Conservation (phyloP, 495 filamentous ascomycete species). For the Penicillium lividum region DNA sequence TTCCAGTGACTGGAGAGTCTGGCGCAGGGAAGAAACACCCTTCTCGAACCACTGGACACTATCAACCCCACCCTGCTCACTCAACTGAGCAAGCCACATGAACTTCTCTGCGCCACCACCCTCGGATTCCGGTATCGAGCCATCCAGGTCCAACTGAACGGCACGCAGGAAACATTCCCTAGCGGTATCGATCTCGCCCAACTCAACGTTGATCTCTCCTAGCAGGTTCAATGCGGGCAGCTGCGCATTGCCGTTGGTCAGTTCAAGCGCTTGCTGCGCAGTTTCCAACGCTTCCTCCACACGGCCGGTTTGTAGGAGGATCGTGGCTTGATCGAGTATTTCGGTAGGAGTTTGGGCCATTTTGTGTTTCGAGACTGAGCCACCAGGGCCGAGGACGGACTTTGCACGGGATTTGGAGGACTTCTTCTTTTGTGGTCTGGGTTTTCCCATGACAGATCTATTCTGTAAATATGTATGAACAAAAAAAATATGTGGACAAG, state of each 20-base stretch:
- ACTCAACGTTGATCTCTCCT: slow-evolving; percentile 81
- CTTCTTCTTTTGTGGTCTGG: slow-evolving; percentile 49
- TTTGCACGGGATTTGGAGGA: slow-evolving; percentile 47
- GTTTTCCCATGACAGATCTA: slow-evolving; percentile 46
- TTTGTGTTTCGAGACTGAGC: slow-evolving; percentile 45
- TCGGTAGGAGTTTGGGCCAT: slow-evolving; percentile 52
- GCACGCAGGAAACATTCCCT: slow-evolving; percentile 67
- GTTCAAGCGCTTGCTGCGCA: slow-evolving; percentile 62
- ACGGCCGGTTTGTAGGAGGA: slow-evolving; percentile 69
- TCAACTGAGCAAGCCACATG: slow-evolving; percentile 91
- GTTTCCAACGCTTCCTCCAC: slow-evolving; percentile 65
- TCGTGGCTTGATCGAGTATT: slow-evolving; percentile 67
- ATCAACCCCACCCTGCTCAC: slow-evolving; percentile 78
- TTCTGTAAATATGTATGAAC: slow-evolving; percentile 5
- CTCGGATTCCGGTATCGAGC: slow-evolving; percentile 55
- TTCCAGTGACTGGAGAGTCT: slow-evolving; percentile 59
- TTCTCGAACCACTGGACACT: slow-evolving; percentile 88
- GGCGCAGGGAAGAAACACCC: slow-evolving; percentile 68
- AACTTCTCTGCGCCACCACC: slow-evolving; percentile 94
- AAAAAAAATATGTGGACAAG: slow-evolving; percentile 9
- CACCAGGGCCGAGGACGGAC: slow-evolving; percentile 48
- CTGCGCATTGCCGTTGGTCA: slow-evolving; percentile 39
- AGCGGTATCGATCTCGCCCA: slow-evolving; percentile 76
- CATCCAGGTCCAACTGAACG: slow-evolving; percentile 70
- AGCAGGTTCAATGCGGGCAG: slow-evolving; percentile 74